Evolutionary conservation across 2,329 filamentous ascomycete species (phyloP).

Genomic region (Phoma sp.): DNA sequence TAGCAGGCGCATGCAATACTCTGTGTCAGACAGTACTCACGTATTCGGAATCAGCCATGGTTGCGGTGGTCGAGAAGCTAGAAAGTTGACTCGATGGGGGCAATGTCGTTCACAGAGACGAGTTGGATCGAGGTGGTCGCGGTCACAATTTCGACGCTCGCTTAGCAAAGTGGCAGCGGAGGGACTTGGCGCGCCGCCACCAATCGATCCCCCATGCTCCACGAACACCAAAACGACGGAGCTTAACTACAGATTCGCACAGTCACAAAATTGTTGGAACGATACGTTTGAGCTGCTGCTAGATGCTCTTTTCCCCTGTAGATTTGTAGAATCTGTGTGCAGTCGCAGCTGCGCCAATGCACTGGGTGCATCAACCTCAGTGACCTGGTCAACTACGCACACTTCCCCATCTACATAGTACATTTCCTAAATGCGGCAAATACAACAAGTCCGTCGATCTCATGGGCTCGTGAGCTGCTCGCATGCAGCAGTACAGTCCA

Average conservation of each 20-base stretch:
- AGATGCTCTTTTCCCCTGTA: background rate
- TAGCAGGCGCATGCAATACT: conserved; percentile 25
- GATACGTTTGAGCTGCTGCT: background rate
- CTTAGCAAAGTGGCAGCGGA: conserved; percentile 7
- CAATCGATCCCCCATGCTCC: conserved; percentile 3
- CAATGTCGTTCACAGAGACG: conserved; percentile 24
- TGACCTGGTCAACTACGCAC: background rate
- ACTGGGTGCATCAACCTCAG: background rate
- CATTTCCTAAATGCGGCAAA: background rate
- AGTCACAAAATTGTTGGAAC: background rate
- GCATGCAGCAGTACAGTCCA: too few species aligned
- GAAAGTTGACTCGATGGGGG: conserved; percentile 47
- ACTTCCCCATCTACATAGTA: background rate
- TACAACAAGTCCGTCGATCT: background rate
- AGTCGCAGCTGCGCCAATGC: background rate
- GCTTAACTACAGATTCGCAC: background rate
- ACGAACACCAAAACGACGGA: background rate
- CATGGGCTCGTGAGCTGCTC: too few species aligned
- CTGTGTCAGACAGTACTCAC: conserved; percentile 62
- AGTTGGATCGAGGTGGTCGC: conserved; percentile 3
- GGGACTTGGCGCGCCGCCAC: conserved; percentile 7
- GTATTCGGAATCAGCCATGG: conserved; percentile 89
- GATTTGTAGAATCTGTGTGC: background rate
- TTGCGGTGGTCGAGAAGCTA: conserved; percentile 61
- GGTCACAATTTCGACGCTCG: conserved; percentile 9